These are phyloP conservation scores for Scheffersomyces lignosus DNA, from an alignment of 805 yeast species.

Conservation along the genomic window DNA sequence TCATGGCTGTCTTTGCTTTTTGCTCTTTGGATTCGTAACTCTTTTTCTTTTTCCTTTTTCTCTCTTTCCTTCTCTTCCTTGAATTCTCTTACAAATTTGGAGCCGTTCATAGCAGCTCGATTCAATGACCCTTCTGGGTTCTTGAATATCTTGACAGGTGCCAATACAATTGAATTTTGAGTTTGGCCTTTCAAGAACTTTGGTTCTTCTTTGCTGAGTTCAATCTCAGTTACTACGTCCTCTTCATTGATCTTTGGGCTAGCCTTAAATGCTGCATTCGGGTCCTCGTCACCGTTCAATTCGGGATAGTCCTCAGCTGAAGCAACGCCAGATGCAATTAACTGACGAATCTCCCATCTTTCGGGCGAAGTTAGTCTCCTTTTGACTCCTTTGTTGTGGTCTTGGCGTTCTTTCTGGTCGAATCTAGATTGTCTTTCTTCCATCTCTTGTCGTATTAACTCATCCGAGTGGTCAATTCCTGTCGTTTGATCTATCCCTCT, in stretches of 20 bases:
- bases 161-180: conserved; percentile 32
- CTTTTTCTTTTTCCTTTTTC: conserved; percentile 46
- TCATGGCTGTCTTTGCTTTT: conserved; percentile 30
- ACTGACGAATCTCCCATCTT: conserved; percentile 84
- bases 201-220: conserved; percentile 68
- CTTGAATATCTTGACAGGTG: conserved; percentile 59
- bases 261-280: conserved; percentile 17
- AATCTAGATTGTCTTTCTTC: conserved; percentile 2
- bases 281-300: conserved; percentile 27
- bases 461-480: conserved; percentile 45
- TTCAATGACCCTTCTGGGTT: conserved; percentile 79
- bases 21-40: conserved; percentile 27
- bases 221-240: conserved; percentile 65
- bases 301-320: conserved; percentile 71
- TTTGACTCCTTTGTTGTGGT: conserved; percentile 17
- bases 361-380: conserved; percentile 77
- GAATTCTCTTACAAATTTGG: conserved; percentile 62
- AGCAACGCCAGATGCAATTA: conserved; percentile 76
- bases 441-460: conserved; percentile 17
- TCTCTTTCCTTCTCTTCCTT: conserved; percentile 58
- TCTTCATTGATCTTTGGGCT: conserved; percentile 21
- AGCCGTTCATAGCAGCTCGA: conserved; percentile 75
- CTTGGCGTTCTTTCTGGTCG: not conserved
- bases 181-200: conserved; percentile 64
- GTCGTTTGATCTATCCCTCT: conserved; percentile 68